phyloP scores from a whole-genome alignment of 371 early-diverging fungal species.

The Globomyces sp. region DNA sequence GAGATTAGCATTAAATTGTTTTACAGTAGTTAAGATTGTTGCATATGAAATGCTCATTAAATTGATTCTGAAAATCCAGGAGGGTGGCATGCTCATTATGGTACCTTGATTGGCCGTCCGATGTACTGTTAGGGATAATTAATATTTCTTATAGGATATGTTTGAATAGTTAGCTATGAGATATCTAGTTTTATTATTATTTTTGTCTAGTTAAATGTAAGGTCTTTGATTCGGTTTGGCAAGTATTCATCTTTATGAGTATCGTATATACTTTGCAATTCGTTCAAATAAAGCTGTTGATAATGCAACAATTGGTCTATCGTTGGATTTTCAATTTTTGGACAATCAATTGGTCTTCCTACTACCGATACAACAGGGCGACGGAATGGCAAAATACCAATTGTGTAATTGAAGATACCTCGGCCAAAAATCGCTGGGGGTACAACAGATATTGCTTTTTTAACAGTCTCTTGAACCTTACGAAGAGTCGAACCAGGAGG shows the following conservation, averaged over 20 bases:
- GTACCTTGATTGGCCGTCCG: not conserved
- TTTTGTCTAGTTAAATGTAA: conserved; percentile 29
- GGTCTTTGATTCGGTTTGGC: conserved; percentile 25
- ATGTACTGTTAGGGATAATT: not conserved
- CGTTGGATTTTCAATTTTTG: conserved; percentile 35
- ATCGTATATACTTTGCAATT: conserved; percentile 43
- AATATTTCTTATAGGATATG: not conserved
- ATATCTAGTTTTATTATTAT: not conserved
- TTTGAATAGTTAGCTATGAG: too few relatives aligned
- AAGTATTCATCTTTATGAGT: conserved; percentile 45
- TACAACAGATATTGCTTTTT: conserved; percentile 18
- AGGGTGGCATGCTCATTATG: too few relatives aligned
- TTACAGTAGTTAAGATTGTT: too few relatives aligned
- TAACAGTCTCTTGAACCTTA: conserved; percentile 4
- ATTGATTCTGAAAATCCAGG: too few relatives aligned
- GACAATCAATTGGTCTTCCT: conserved; percentile 46
- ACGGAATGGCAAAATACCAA: conserved; percentile 41
- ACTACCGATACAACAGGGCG: conserved; percentile 41
- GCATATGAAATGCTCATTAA: too few relatives aligned
- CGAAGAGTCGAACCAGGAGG: conserved; percentile 28
- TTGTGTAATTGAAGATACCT: conserved; percentile 36
- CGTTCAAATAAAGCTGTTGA: conserved; percentile 45
- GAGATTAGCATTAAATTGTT: too few relatives aligned
- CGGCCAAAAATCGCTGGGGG: conserved; percentile 46
- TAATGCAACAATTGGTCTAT: conserved; percentile 29